Evolutionary conservation across 2,329 filamentous ascomycete species (phyloP), one percentile per base, ranked within the genome.

Genomic region (Botrytis galanthina): DNA sequence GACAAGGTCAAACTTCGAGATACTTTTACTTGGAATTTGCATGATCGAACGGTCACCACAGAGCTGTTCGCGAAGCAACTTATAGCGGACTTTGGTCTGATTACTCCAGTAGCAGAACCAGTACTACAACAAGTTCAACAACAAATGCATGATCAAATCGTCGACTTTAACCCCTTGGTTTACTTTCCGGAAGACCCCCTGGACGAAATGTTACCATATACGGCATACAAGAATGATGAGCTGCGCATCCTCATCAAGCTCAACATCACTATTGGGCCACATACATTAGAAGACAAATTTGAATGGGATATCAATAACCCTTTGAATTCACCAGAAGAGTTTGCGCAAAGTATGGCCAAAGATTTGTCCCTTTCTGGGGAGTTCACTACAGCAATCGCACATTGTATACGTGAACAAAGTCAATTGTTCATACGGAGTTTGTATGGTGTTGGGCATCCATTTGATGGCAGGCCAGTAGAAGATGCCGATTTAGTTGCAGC

Each of bases 241-340:
- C 98, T 99, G 95, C 92, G 96, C 69, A 93, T 99, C 78, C 85
- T 97, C 61, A 90, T 99, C 83, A 98, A 98, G 83, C 87, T 99
- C 69, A 98, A 98, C 83, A 97, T 99, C 80, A 98, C 96, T 10
- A 98, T 99, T 80, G 96, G 95, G 59, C 92, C 93, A 76, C 93
- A 97, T 80, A 98, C 95, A 0, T 86, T 99, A 39, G 92, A 98
- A 51, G 96, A 99, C 80, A 96, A 98, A 81, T 98, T 99, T 75
- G 96, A 99, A 83, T 99, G 96, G 96, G 96, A 99, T 79, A 94
- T 98, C 81, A 98, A 98, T 83, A 97, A 97, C 81, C 92, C 95
- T 0, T 85, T 92, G 72, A 99, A 99, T 82, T 97, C 93, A 0
- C 94, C 96, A 3, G 96, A 99, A 83, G 94, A 97, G 73, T 99